These are phyloP conservation scores for Neurospora sp. DNA, from an alignment of 495 filamentous ascomycete genomes.

Conservation along the genomic window DNA sequence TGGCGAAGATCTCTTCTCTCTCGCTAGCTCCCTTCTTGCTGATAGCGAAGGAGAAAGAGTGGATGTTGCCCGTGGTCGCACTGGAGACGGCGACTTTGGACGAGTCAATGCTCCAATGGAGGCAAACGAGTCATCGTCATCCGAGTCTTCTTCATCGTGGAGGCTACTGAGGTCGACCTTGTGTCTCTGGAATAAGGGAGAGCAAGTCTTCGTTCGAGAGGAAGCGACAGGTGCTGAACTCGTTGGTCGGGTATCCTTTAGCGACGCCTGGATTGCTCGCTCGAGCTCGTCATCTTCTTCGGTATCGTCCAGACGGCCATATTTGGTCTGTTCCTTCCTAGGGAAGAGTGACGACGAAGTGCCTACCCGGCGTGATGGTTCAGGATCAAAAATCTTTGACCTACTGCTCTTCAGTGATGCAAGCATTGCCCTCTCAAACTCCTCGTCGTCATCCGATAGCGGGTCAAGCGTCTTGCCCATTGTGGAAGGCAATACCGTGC, in stretches of 20 bases:
- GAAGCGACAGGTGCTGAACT: background rate
- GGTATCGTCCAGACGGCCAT: background rate
- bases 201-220: background rate
- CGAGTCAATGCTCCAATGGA: background rate
- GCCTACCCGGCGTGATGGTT: background rate
- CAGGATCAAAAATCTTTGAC: background rate
- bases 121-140: constrained; percentile 11
- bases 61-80: background rate
- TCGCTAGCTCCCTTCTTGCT: background rate
- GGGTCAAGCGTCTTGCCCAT: background rate
- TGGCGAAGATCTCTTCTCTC: background rate
- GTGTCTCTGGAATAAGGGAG: background rate
- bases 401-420: background rate
- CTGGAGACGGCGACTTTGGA: background rate
- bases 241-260: background rate
- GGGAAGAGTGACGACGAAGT: background rate
- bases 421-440: background rate
- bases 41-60: background rate
- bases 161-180: background rate
- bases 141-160: background rate
- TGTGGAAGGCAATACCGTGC: background rate
- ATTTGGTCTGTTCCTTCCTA: background rate
- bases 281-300: background rate
- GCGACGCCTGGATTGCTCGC: background rate
- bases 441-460: constrained; percentile 8